Evolutionary conservation across 192 early-diverging fungal species (phyloP), one percentile per base, ranked within the genome.

Genomic region (Dimargaris xerosporica): DNA sequence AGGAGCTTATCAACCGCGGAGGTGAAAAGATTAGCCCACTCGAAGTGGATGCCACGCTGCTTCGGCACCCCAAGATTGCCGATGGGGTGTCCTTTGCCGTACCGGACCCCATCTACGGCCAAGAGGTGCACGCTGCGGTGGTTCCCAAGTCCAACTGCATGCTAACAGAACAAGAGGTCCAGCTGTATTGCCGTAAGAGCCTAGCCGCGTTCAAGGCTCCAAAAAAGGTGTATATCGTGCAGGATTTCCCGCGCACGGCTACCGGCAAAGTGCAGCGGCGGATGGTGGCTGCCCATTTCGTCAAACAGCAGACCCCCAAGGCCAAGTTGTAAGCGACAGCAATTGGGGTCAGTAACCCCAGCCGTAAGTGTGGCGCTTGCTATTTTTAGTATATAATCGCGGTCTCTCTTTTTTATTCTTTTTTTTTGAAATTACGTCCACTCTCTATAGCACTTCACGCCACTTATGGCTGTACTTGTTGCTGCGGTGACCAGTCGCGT

Each of bases 1-100:
- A 93, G 78, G 91, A 91, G 70, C 75, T 88, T 61, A 93, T 93
- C 62, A 93, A 90, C 69, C 85, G 91, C 51, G 89, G 89, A 42
- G 91, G 91, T 28, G 91, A 91, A 69, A 93, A 88, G 71, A 91
- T 93, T 62, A 89, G 85, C n/a, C 91, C 91, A 3, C 65, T 91
- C 19, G 91, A 93, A 69, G 73, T 93, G 2, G 89, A 91, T 65
- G 75, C 75, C 16, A 76, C 80, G 44, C 71, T 91, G 54, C 75
- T 89, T 29, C 73, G 75, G 58, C 84, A 85, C 46, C 84, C 80
- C 16, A 77, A 73, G 48, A 77, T 90, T 11, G 75, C 75, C 23
- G 88, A 91, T 64, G 90, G 85, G 2, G 82, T 86, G 21, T 79
- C 78, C 47, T 91, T 89, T 75, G 83, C 71, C n/a, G 87, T 89